phyloP scores from a whole-genome alignment of 2,329 filamentous ascomycete genomes.

The Botrytis cinerea region DNA sequence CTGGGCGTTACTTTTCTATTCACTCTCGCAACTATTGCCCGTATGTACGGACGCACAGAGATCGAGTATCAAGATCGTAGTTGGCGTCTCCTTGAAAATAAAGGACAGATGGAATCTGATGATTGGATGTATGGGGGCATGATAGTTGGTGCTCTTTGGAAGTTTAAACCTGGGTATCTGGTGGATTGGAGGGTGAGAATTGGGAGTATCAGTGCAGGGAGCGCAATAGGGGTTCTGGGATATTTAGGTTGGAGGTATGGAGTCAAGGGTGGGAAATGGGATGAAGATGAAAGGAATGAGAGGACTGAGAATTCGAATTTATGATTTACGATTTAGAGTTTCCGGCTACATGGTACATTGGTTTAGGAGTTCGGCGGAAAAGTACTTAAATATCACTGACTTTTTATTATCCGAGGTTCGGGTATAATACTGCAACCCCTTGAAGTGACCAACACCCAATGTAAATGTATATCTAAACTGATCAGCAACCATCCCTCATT shows the following conservation, averaged over 20 bases:
- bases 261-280: conserved; percentile 46
- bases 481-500: not conserved
- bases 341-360: not conserved
- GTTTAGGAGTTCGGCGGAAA: not conserved
- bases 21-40: conserved; percentile 46
- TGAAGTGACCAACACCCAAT: not conserved
- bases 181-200: conserved; percentile 47
- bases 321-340: not conserved
- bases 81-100: conserved; percentile 63
- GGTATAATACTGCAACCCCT: not conserved
- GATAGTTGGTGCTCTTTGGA: conserved; percentile 37
- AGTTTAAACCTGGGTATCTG: conserved; percentile 33
- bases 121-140: conserved; percentile 55
- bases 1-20: conserved; percentile 49
- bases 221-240: conserved; percentile 50
- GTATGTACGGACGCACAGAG: conserved; percentile 57
- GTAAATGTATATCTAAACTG: not conserved
- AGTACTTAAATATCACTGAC: not conserved
- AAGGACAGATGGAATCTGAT: conserved; percentile 58
- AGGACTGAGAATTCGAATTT: not conserved
- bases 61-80: conserved; percentile 66
- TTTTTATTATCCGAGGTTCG: not conserved
- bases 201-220: conserved; percentile 52
- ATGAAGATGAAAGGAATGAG: conserved; percentile 9
- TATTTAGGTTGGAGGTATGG: conserved; percentile 55